Evolutionary conservation across 306 rosid genomes (phyloP).

Genomic region (Crotalaria pallida): DNA sequence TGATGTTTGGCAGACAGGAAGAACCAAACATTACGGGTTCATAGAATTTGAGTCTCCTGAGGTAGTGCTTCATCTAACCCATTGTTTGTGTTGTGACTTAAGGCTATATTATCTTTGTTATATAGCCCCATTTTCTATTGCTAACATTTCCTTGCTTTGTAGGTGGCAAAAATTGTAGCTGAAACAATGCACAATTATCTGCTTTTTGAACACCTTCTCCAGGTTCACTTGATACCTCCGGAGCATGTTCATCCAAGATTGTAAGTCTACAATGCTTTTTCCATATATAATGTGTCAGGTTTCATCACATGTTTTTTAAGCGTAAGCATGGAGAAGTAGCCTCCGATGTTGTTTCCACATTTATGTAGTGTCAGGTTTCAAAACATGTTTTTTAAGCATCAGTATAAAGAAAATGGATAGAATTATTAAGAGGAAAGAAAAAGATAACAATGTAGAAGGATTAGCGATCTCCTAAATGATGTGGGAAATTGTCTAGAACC

Average conservation of each 20-base stretch:
- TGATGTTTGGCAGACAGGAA: conserved; percentile 54
- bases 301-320: background rate
- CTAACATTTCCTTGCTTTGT: conserved; percentile 17
- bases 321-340: no score
- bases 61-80: conserved; percentile 36
- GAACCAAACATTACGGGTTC: conserved; percentile 78
- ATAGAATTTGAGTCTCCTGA: conserved; percentile 74
- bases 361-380: background rate
- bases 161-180: conserved; percentile 90
- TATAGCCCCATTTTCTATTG: background rate
- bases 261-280: conserved; percentile 40
- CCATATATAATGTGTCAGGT: background rate
- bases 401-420: background rate
- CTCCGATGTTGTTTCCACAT: background rate
- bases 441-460: background rate
- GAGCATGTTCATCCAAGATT: conserved; percentile 70
- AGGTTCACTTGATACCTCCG: conserved; percentile 55
- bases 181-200: conserved; percentile 90
- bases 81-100: background rate
- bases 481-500: background rate
- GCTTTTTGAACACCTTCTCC: conserved; percentile 72
- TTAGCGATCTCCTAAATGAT: background rate
- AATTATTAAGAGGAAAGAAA: background rate
- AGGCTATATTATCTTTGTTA: background rate
- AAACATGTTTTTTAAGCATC: background rate